Base-by-base conservation (phyloP, 345 rosid genomes). In the Brassica cretica region DNA sequence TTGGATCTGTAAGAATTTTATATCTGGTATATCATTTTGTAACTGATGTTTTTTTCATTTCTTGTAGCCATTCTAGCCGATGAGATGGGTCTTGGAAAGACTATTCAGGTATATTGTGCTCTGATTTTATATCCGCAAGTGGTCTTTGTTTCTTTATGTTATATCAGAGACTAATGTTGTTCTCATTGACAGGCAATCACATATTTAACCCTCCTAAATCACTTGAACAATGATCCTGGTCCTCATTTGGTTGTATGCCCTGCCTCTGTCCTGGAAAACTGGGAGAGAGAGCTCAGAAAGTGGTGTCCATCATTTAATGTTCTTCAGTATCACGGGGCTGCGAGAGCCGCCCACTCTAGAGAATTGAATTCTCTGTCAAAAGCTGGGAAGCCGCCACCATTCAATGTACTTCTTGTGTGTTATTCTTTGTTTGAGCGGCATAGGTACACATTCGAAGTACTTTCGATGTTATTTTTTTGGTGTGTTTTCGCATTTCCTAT, bases 21-120 rank as follows among this genome's bases (percentile, higher is more conserved):
- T 16, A 15, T 15, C 60, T 66, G 39, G n/a, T 46, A 61, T 66
- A 68, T 49, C 63, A 7, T 46, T 46, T 82, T 70, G 25, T 79
- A 75, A 68, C 76, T 68, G 60, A 60, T 29, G 37, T 84, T 80
- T 58, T 83, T 55, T 76, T 11, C 37, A 33, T 78, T 64, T 21
- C 21, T 21, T 89, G 89, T 89, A 93, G 99, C 99, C 80, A 89
- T 93, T 86, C 84, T 93, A 83, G 98, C 97, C 6, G 98, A 93
- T 82, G 98, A 95, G 89, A 95, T 90, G 99, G 97, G 99, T 81
- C 96, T 95, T 46, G 97, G 99, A 73, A 95, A 93, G 89, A 95
- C 99, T 70, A 87, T 95, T 82, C 98, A 95, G 99, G 99, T 95
- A 76, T 37, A 25, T 71, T 64, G 6, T 70, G 21, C 44, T 78